Conservation (phyloP, 805 yeast genomes). For the Kregervanrija fluxuum region DNA sequence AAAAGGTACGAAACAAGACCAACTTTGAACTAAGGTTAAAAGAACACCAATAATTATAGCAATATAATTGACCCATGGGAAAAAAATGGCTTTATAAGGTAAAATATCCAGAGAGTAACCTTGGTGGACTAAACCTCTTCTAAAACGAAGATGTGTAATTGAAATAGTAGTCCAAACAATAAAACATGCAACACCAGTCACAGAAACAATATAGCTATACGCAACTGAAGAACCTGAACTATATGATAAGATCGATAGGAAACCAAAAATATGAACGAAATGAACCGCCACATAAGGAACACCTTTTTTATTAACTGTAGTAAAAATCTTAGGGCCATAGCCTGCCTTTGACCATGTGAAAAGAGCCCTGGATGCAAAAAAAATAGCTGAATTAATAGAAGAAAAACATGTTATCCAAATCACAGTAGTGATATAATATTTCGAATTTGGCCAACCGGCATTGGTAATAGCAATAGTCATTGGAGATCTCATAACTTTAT, state of each 20-base stretch:
- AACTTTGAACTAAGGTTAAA: conserved; percentile 57
- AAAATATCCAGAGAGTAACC: conserved; percentile 40
- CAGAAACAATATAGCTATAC: conserved; percentile 50
- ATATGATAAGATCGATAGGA: conserved; percentile 49
- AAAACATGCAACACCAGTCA: conserved; percentile 62
- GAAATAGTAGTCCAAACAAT: conserved; percentile 61
- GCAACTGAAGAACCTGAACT: conserved; percentile 55
- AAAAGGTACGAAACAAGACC: conserved; percentile 57
- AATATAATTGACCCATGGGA: conserved; percentile 43
- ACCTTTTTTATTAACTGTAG: conserved; percentile 47
- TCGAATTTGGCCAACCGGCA: conserved; percentile 46
- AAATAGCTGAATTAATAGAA: conserved; percentile 64
- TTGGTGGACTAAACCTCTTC: conserved; percentile 37
- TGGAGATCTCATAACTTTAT: conserved; percentile 39
- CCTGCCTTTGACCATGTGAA: conserved; percentile 58
- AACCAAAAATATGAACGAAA: conserved; percentile 46
- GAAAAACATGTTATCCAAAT: conserved; percentile 57
- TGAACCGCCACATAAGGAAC: conserved; percentile 58
- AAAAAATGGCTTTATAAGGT: conserved; percentile 45
- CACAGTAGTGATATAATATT: conserved; percentile 54
- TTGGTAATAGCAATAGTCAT: conserved; percentile 40
- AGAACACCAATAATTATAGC: conserved; percentile 45
- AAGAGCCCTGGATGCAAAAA: conserved; percentile 61
- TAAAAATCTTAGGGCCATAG: conserved; percentile 37
- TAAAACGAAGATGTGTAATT: conserved; percentile 48